These are phyloP conservation scores for Aspergillus costaricaensis DNA, from an alignment of 2,329 filamentous ascomycete genomes.

Conservation along the genomic window DNA sequence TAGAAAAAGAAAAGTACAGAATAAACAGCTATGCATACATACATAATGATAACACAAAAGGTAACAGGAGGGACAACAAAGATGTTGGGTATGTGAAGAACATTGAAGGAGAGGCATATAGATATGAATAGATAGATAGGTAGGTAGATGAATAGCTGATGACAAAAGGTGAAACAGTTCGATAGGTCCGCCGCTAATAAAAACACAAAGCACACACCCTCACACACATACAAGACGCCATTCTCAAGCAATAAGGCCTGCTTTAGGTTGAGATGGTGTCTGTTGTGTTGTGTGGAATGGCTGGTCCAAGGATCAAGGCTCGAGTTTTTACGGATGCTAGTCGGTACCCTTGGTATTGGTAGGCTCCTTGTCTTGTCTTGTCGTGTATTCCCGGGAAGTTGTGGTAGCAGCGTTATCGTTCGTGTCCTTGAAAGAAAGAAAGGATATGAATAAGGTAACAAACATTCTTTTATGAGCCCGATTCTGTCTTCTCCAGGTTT, in stretches of 20 bases:
- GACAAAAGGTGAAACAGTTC: neutral
- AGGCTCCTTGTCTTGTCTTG: neutral
- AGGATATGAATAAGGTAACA: neutral
- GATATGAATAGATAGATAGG: neutral
- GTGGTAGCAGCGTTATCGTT: neutral
- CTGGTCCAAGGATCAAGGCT: neutral
- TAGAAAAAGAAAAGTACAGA: neutral
- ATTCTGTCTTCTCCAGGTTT: neutral
- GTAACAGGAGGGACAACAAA: neutral
- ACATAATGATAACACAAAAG: neutral
- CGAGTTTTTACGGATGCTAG: neutral
- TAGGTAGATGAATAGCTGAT: neutral
- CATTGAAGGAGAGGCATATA: neutral
- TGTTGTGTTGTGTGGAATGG: neutral
- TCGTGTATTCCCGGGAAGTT: neutral
- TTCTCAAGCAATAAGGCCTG: neutral
- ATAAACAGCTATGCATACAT: constrained; percentile 3
- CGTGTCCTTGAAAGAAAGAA: neutral
- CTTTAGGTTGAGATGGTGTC: neutral
- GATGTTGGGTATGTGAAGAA: constrained; percentile 8
- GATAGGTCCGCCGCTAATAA: neutral
- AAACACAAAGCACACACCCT: constrained; percentile 1
- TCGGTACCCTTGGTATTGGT: too few species aligned
- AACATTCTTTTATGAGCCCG: neutral
- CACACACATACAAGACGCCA: neutral